Base-by-base conservation (phyloP, 2,329 filamentous ascomycete genomes). In the Sphaceloma murrayae region DNA sequence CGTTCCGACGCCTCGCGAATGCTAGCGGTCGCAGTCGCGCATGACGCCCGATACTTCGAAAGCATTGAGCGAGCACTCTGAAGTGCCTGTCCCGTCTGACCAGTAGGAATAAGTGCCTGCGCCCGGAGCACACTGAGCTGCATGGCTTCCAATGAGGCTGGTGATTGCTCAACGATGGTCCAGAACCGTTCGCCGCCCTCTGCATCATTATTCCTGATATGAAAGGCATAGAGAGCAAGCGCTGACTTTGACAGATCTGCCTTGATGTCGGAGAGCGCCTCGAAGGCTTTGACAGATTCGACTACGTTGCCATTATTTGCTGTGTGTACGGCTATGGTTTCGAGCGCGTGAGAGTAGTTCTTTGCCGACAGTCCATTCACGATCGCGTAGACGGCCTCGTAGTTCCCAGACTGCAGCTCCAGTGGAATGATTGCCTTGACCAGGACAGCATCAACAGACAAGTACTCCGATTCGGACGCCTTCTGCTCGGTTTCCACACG, bases 51-150 rank as follows among this genome's bases (percentile, higher is more conserved):
- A 53, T 95, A 86, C 49, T 83, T 80, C 58, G 80, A 71, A 62
- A 95, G 94, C 85, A 94, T 93, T 57, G 79, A 70, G 54, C 91
- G 84, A 7, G 84, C 80, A 59, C 91, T 78, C 9, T 73, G 69
- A 47, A 96, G 65, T 39, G 82, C 91, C 57, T 89, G 85, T n/a
- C 81, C 78, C 38, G 88, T 75, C 56, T 87, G 80, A 31, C 87
- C 86, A 50, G 84, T 85, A 44, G 85, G 83, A 58, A 96, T 82
- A 62, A 96, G 71, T 36, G 87, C 85, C 46, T 94, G 78, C 10
- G 84, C 78, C 57, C 89, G 94, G 86, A 95, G 94, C 46, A 85
- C 77, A 9, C 86, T 82, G 17, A 87, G 84, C 66, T 94, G 87
- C 50, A 94, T 82, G 62, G 93, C 81, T 24, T 77, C 72, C 42